Percentiles rank a stretch among this genome's conserved stretches.
Conservation (phyloP, 1,284 basidiomycete genomes). For the Boletellus deceptivus region DNA sequence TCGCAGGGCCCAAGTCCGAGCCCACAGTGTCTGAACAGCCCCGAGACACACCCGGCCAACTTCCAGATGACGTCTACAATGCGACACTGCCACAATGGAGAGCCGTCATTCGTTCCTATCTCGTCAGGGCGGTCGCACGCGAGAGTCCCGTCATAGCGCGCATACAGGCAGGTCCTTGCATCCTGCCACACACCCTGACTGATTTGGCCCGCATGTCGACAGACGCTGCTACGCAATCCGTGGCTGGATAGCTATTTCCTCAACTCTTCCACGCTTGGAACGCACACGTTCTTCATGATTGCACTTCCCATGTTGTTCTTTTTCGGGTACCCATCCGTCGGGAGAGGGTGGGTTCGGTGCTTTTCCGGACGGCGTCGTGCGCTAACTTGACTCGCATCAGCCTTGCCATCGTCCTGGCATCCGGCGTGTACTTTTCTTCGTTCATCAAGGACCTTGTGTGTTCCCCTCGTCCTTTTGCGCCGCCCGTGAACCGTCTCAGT, state of each 20-base stretch:
- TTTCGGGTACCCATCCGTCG: constrained; percentile 75
- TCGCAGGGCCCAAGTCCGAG: constrained; percentile 2
- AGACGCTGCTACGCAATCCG: constrained; percentile 63
- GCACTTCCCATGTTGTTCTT: constrained; percentile 86
- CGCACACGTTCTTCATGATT: constrained; percentile 95
- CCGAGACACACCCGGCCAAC: constrained; percentile 16
- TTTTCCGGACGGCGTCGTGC: background rate
- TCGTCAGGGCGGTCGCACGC: constrained; percentile 58
- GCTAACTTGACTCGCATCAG: constrained; percentile 35
- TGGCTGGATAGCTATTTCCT: constrained; percentile 88
- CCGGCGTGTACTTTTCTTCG: constrained; percentile 83
- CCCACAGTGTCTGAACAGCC: background rate
- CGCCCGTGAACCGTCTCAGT: constrained; percentile 88
- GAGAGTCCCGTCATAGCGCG: constrained; percentile 69
- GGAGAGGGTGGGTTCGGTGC: constrained; percentile 59
- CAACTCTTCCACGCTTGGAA: constrained; percentile 85
- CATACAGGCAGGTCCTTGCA: constrained; percentile 57
- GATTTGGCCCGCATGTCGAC: background rate
- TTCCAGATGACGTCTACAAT: constrained; percentile 26
- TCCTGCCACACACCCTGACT: background rate
- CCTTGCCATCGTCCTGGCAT: constrained; percentile 68
- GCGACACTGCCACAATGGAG: constrained; percentile 52
- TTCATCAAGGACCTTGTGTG: constrained; percentile 90
- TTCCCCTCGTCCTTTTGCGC: constrained; percentile 86
- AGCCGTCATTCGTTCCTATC: constrained; percentile 53